A percentile compares a stretch with the other conserved stretches of the same genome.
Conservation (phyloP, 495 filamentous ascomycete species). For the Penicillium pulvis region DNA sequence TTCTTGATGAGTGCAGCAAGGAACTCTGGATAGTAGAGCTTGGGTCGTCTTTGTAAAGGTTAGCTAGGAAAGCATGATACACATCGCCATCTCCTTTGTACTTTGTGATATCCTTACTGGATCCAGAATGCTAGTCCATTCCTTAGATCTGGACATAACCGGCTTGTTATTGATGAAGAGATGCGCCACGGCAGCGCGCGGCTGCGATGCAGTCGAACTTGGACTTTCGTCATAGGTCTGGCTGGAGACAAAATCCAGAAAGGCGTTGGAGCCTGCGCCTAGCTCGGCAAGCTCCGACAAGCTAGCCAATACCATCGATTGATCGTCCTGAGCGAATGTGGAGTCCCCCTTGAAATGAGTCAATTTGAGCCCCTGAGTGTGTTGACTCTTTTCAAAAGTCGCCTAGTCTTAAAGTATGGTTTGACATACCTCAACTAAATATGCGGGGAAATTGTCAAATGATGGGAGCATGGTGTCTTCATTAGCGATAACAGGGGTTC, state of each 20-base stretch:
- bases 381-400: not conserved
- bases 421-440: not conserved
- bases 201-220: slow-evolving; percentile 5
- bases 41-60: slow-evolving; percentile 21
- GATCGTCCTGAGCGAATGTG: not conserved
- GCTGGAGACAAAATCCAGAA: slow-evolving; percentile 1
- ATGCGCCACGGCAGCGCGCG: slow-evolving; percentile 20
- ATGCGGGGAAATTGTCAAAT: slow-evolving; percentile 2
- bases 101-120: slow-evolving; percentile 17
- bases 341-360: not conserved
- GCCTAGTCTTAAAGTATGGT: not conserved
- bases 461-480: slow-evolving; percentile 1
- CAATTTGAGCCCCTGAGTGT: not conserved
- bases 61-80: not conserved
- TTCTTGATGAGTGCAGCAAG: slow-evolving; percentile 23
- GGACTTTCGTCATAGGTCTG: not conserved
- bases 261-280: not conserved
- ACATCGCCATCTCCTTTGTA: not conserved
- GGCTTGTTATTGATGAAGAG: slow-evolving; percentile 29
- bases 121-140: slow-evolving; percentile 29
- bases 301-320: slow-evolving; percentile 3
- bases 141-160: slow-evolving; percentile 27
- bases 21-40: slow-evolving; percentile 25
- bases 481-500: slow-evolving; percentile 3
- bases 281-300: slow-evolving; percentile 7